These are phyloP conservation scores for Bruguiera sexangula DNA, from an alignment of 345 rosid genomes.

Conservation along the genomic window DNA sequence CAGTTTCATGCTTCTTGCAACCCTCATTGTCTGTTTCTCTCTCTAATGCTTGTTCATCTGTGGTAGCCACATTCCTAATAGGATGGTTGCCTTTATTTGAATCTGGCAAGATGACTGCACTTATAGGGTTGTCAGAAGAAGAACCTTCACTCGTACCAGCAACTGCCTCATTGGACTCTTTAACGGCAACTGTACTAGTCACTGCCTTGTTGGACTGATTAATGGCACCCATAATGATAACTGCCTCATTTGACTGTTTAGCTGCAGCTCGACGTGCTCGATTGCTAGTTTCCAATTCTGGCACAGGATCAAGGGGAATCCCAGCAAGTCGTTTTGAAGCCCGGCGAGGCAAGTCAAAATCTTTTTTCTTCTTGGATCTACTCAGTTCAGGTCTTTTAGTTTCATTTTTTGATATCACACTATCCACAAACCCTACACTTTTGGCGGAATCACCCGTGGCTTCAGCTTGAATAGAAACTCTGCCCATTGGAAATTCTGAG, in stretches of 20 bases:
- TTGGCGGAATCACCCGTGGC: conserved; percentile 25
- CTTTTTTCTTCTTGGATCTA: conserved; percentile 39
- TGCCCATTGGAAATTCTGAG: conserved; percentile 32
- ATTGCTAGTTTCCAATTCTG: conserved; percentile 47
- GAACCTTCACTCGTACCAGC: conserved; percentile 18
- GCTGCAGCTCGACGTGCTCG: conserved; percentile 37
- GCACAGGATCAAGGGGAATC: conserved; percentile 57
- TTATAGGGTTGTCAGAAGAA: conserved; percentile 2
- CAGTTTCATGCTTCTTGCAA: conserved; percentile 15
- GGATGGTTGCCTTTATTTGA: conserved; percentile 23
- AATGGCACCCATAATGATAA: conserved; percentile 34
- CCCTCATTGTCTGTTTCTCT: conserved; percentile 19
- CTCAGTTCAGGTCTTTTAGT: conserved; percentile 21
- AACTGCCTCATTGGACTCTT: conserved; percentile 10
- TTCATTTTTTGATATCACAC: conserved; percentile 30
- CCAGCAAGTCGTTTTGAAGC: conserved; percentile 93
- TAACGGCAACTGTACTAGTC: no score
- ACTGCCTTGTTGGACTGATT: conserved; percentile 27
- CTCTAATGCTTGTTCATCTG: conserved; percentile 19
- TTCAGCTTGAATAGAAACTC: conserved; percentile 27
- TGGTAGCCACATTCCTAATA: conserved; percentile 15
- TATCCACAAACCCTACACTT: conserved; percentile 18
- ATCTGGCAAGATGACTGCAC: background rate
- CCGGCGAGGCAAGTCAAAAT: conserved; percentile 47
- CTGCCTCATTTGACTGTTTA: conserved; percentile 35